Base-by-base conservation (phyloP, 1,284 basidiomycete species). In the Flammula alnicola region DNA sequence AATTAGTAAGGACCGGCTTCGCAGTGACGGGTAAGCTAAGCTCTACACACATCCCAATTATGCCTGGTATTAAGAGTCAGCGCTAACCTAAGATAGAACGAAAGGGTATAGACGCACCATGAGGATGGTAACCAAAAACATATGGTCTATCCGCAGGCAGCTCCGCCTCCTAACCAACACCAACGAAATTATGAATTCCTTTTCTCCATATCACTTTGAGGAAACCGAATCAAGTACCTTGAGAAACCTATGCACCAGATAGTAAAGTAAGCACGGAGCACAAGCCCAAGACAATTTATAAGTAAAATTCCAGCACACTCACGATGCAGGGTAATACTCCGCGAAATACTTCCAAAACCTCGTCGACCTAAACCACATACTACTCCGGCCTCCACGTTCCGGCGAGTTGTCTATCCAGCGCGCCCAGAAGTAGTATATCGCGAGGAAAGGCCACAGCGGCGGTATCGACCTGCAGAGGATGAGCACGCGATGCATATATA, bases 121-220 rank as follows among this genome's bases (percentile, higher is more conserved):
- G 95, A 12, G 95, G 95, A 71, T 98, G 95, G 70, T 97, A 97
- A 12, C 94, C 97, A 72, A 99, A 99, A 17, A 99, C 80, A 72
- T 99, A 99, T 22, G 91, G 88, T 52, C 93, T 76, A 67, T 97
- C 92, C 10, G 94, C 75, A 1, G 95, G 93, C 29, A 99, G 79
- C 57, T 98, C 93, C 53, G 83, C 85, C 72, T 91, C 90, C 90
- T 91, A 47, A 23, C 10, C 31, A 46, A 16, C 17, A 17, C 29
- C 44, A 11, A 38, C 12, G 25, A 42, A 30, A 14, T 17, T 11
- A 20, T n/a, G 7, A 8, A 16, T n/a, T 19, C 8, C 11, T 29
- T 16, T 11, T 17, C 30, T 2, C n/a, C 5, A 17, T 0, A 6
- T n/a, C 10, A 14, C 25, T 25, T 10, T 22, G 20, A 25, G 12